Evolutionary conservation across 2,329 filamentous ascomycete genomes (phyloP).

Genomic region (Paradendryphiella salina): DNA sequence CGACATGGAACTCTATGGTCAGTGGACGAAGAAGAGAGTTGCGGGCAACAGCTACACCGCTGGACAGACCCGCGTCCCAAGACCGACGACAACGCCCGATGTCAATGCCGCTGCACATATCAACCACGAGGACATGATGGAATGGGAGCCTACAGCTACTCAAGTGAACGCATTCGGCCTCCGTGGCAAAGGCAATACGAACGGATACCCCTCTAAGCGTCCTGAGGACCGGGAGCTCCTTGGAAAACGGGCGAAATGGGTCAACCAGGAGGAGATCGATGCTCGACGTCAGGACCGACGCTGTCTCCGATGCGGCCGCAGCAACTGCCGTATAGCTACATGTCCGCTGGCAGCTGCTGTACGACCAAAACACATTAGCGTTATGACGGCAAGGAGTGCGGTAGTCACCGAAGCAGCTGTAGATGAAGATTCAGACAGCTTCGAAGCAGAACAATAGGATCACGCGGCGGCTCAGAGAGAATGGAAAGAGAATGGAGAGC

Average conservation of each 20-base stretch:
- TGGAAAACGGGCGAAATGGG: neutral
- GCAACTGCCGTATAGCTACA: neutral
- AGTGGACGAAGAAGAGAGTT: neutral
- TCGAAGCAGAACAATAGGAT: too few species aligned
- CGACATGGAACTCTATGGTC: neutral
- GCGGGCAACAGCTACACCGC: neutral
- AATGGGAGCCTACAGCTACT: neutral
- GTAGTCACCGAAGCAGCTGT: neutral
- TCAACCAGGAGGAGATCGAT: neutral
- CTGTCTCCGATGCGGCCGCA: neutral
- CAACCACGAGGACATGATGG: neutral
- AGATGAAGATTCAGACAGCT: neutral
- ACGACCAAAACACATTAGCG: neutral
- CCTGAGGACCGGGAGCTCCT: neutral
- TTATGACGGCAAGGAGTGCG: neutral
- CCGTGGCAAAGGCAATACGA: neutral
- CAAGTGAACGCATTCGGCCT: too few species aligned
- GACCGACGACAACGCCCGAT: neutral
- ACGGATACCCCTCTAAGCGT: neutral
- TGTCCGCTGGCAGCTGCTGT: neutral
- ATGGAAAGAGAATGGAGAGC: too few species aligned
- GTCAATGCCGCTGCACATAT: neutral
- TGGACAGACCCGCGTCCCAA: neutral
- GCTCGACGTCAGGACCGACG: neutral
- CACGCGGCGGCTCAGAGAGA: too few species aligned